Evolutionary conservation across 768 basidiomycete genomes (phyloP).

Genomic region (Sistotremastrum niveocremeum): DNA sequence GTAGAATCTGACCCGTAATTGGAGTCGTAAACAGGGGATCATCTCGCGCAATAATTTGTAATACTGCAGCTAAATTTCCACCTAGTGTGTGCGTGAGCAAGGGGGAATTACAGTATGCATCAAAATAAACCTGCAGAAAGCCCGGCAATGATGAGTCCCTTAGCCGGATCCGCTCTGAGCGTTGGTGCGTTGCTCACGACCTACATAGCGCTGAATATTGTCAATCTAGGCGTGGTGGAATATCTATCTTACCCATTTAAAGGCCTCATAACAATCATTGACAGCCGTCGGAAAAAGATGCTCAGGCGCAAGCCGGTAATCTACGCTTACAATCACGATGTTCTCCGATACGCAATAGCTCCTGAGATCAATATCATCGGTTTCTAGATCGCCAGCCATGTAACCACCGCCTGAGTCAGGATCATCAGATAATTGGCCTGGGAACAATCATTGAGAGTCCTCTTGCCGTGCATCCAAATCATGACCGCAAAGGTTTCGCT

Average conservation of each 20-base stretch:
- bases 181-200: slow-evolving; percentile 1
- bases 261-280: slow-evolving; percentile 12
- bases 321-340: slow-evolving; percentile 6
- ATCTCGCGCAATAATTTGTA: slow-evolving; percentile 11
- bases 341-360: slow-evolving; percentile 5
- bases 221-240: too few relatives aligned
- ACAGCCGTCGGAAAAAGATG: slow-evolving; percentile 9
- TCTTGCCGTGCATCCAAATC: too few relatives aligned
- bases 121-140: slow-evolving; percentile 9
- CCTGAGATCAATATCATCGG: slow-evolving; percentile 8
- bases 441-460: too few relatives aligned
- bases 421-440: too few relatives aligned
- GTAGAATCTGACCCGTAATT: slow-evolving; percentile 15
- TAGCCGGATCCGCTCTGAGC: slow-evolving; percentile 7
- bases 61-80: slow-evolving; percentile 10
- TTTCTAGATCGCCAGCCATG: slow-evolving; percentile 15
- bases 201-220: slow-evolving; percentile 6
- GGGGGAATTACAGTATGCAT: too few relatives aligned
- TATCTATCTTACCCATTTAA: slow-evolving; percentile 17
- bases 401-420: too few relatives aligned
- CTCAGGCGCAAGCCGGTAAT: slow-evolving; percentile 10
- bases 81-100: too few relatives aligned
- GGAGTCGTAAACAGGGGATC: slow-evolving; percentile 10
- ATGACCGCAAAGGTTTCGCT: too few relatives aligned
- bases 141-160: slow-evolving; percentile 15